Evolutionary conservation across 2,329 filamentous ascomycete species (phyloP).

Genomic region (Cladophialophora yegresii): DNA sequence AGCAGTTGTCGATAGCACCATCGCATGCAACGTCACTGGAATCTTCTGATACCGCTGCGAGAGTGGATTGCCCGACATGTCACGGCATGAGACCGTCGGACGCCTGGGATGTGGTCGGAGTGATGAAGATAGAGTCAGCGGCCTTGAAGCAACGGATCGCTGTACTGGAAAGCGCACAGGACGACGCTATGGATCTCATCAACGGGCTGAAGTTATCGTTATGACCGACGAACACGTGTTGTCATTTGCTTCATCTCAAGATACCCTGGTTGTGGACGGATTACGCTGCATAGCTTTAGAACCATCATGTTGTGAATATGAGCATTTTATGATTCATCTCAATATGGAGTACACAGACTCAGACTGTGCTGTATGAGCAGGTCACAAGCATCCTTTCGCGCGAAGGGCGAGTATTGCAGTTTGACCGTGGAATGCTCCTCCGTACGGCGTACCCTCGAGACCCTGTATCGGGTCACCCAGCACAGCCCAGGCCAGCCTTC

Average conservation of each 20-base stretch:
- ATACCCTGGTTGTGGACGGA: conserved; percentile 15
- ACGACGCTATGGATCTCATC: conserved; percentile 54
- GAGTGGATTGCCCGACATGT: conserved; percentile 46
- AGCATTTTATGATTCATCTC: background rate
- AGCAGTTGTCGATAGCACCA: conserved; percentile 37
- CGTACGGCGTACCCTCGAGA: too few relatives aligned
- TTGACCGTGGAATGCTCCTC: background rate
- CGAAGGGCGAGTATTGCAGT: background rate
- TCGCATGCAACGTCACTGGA: conserved; percentile 30
- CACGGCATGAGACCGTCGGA: conserved; percentile 46
- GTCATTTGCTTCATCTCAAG: conserved; percentile 3
- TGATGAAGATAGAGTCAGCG: conserved; percentile 58
- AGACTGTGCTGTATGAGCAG: background rate
- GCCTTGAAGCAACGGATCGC: conserved; percentile 55
- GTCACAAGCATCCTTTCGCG: background rate
- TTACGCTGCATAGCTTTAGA: conserved; percentile 14
- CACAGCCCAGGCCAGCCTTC: conserved; percentile 6
- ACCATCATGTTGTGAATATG: conserved; percentile 7
- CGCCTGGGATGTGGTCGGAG: conserved; percentile 57
- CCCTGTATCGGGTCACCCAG: too few relatives aligned
- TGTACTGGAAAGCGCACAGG: conserved; percentile 57
- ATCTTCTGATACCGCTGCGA: conserved; percentile 25
- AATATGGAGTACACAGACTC: background rate
- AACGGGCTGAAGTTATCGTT: conserved; percentile 29
- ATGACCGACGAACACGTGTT: background rate